phyloP scores from a whole-genome alignment of 139 green algal genomes.

The Trebouxia sp. region DNA sequence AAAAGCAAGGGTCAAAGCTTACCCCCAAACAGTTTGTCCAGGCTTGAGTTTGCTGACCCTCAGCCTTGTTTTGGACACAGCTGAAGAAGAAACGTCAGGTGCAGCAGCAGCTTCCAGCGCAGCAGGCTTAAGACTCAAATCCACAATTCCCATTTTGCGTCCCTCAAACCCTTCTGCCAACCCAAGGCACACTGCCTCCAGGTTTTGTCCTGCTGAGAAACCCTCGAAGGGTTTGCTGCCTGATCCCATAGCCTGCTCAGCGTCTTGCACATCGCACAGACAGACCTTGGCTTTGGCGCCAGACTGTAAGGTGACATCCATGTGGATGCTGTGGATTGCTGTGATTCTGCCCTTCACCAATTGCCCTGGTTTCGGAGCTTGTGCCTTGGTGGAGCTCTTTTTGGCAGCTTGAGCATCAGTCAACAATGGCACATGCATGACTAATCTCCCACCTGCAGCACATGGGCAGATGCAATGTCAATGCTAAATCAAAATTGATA shows the following conservation, averaged over 20 bases:
- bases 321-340: constrained; percentile 46
- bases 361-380: not conserved
- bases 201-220: not conserved
- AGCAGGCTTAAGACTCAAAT: constrained; percentile 43
- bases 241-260: too few species aligned
- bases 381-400: not conserved
- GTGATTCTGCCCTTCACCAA: constrained; percentile 51
- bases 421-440: constrained; percentile 21
- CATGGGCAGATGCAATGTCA: not conserved
- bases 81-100: too few species aligned
- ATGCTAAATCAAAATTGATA: too few species aligned
- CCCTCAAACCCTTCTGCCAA: constrained; percentile 25
- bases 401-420: not conserved
- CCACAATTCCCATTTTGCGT: constrained; percentile 40
- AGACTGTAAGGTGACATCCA: constrained; percentile 39
- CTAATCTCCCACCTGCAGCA: not conserved
- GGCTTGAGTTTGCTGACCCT: constrained; percentile 32
- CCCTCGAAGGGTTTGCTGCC: not conserved
- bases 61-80: not conserved
- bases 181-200: constrained; percentile 62
- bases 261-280: constrained; percentile 57
- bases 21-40: constrained; percentile 29
- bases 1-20: not conserved
- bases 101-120: constrained; percentile 44
- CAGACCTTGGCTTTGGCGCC: constrained; percentile 54